Conservation (phyloP, 2,329 filamentous ascomycete species). For the Davidsoniella virescens region DNA sequence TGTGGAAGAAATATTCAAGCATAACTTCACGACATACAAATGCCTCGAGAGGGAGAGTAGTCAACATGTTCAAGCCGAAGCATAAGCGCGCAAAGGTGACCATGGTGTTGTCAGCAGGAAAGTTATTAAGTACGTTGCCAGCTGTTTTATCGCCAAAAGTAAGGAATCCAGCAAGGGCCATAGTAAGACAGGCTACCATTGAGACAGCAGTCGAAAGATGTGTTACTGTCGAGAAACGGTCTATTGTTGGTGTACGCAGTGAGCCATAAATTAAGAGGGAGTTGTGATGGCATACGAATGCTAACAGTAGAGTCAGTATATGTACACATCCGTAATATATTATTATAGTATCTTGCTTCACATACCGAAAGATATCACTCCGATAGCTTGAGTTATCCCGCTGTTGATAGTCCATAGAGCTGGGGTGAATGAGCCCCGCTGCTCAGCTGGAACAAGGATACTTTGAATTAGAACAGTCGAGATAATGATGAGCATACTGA, state of each 20-base stretch:
- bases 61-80: constrained; percentile 98
- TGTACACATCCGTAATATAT: too few species aligned
- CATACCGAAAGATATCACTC: constrained; percentile 91
- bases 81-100: constrained; percentile 89
- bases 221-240: constrained; percentile 84
- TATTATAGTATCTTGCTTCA: constrained; percentile 1
- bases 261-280: constrained; percentile 95
- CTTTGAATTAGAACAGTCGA: constrained; percentile 77
- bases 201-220: constrained; percentile 86
- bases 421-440: constrained; percentile 53
- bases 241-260: constrained; percentile 80
- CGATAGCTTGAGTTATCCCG: constrained; percentile 89
- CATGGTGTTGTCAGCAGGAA: constrained; percentile 75
- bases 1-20: constrained; percentile 60
- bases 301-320: constrained; percentile 17
- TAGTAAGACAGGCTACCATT: constrained; percentile 74
- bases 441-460: constrained; percentile 52
- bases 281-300: constrained; percentile 74
- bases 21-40: constrained; percentile 97
- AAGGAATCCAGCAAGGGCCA: constrained; percentile 81
- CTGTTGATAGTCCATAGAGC: constrained; percentile 63
- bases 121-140: constrained; percentile 97
- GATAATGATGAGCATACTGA: constrained; percentile 87
- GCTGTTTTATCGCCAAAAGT: constrained; percentile 83
- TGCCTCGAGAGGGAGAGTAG: constrained; percentile 85